These are phyloP conservation scores for Zygosaccharomyces pseudobailii DNA, from an alignment of 1,139 yeast genomes.

Conservation along the genomic window DNA sequence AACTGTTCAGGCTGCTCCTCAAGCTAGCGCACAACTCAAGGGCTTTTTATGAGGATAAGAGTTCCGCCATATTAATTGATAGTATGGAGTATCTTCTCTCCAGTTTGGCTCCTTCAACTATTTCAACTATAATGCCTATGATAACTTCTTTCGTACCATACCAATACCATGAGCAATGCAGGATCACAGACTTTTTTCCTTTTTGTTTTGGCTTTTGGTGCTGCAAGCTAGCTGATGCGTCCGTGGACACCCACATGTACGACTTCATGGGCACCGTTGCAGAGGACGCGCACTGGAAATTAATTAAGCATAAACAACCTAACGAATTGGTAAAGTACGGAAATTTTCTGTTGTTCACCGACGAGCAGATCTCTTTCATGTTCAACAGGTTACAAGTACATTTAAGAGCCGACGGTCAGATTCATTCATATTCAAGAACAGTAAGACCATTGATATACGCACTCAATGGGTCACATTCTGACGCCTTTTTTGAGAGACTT, in stretches of 20 bases:
- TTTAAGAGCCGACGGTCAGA: constrained; percentile 49
- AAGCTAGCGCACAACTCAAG: constrained; percentile 39
- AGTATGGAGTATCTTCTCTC: constrained; percentile 36
- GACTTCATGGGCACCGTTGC: constrained; percentile 63
- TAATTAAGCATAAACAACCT: constrained; percentile 20
- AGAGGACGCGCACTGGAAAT: constrained; percentile 41
- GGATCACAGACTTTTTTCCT: constrained; percentile 48
- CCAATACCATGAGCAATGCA: constrained; percentile 25
- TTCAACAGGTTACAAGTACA: constrained; percentile 47
- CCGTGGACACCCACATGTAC: constrained; percentile 63
- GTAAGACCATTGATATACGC: constrained; percentile 65
- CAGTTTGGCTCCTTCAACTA: constrained; percentile 52
- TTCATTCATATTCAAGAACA: constrained; percentile 53
- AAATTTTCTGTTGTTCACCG: constrained; percentile 57
- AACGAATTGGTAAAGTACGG: constrained; percentile 34
- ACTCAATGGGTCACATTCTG: constrained; percentile 48
- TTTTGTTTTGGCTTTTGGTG: constrained; percentile 74
- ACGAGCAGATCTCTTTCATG: constrained; percentile 53
- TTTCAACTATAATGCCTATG: constrained; percentile 54
- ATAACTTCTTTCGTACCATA: constrained; percentile 52
- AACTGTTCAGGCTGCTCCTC: constrained; percentile 35
- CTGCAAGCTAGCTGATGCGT: constrained; percentile 51
- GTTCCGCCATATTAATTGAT: constrained; percentile 31
- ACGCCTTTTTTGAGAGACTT: constrained; percentile 52
- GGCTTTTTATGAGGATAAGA: constrained; percentile 36